phyloP scores from a whole-genome alignment of 225 moss, liverwort and hornwort genomes.

The Lunularia cruciata region DNA sequence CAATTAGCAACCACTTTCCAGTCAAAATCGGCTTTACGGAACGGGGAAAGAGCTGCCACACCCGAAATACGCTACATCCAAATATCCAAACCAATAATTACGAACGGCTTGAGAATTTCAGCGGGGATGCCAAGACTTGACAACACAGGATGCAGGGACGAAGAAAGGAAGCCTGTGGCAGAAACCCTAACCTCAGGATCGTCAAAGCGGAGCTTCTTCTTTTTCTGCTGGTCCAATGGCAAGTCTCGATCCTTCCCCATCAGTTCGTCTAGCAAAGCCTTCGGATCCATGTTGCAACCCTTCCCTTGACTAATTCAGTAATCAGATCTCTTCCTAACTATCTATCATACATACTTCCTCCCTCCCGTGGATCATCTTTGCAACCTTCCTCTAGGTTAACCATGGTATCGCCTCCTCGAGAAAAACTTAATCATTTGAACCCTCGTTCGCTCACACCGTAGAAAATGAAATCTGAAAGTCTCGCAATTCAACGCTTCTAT shows the following conservation, averaged over 20 bases:
- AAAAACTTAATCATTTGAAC: too few relatives aligned
- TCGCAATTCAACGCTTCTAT: too few relatives aligned
- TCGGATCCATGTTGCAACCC: constrained; percentile 63
- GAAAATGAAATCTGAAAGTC: too few relatives aligned
- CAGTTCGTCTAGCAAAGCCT: constrained; percentile 83
- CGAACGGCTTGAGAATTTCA: too few relatives aligned
- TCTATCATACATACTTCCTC: not conserved
- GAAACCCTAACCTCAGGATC: constrained; percentile 67
- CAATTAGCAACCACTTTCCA: too few relatives aligned
- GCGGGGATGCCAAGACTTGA: too few relatives aligned
- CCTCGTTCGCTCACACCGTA: too few relatives aligned
- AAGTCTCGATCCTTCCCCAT: constrained; percentile 97
- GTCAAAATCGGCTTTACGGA: too few relatives aligned
- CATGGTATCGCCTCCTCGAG: not conserved
- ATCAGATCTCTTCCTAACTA: not conserved
- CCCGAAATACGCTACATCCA: too few relatives aligned
- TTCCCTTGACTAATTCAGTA: not conserved
- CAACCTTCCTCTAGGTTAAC: not conserved
- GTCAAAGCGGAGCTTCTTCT: constrained; percentile 72
- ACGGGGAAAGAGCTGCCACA: too few relatives aligned
- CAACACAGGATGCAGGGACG: not conserved
- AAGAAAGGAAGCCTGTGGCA: not conserved
- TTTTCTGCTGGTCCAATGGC: constrained; percentile 88
- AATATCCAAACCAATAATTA: too few relatives aligned
- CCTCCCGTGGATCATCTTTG: not conserved